These are phyloP conservation scores for Tylopilus sp. DNA, from an alignment of 768 basidiomycete species.

Conservation along the genomic window DNA sequence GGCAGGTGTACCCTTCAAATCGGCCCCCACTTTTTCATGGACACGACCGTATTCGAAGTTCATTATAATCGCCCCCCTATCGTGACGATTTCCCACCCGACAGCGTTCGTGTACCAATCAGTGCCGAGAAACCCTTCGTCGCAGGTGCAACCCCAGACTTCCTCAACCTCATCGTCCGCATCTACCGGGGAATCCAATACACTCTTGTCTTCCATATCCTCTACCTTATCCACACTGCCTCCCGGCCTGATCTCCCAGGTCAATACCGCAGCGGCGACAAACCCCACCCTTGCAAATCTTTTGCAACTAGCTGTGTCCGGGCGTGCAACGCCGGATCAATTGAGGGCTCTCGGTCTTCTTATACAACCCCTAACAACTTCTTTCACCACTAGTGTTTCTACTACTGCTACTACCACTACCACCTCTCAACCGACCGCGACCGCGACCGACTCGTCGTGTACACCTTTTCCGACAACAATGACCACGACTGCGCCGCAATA, in stretches of 20 bases:
- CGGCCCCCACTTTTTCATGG: constrained; percentile 69
- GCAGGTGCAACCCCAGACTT: constrained; percentile 27
- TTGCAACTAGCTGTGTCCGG: constrained; percentile 63
- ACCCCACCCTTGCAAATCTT: constrained; percentile 66
- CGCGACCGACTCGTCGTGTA: constrained; percentile 9
- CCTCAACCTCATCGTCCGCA: constrained; percentile 17
- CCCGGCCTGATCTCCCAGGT: constrained; percentile 61
- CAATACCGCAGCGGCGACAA: constrained; percentile 58
- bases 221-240: constrained; percentile 45
- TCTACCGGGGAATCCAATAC: constrained; percentile 34
- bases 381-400: neutral
- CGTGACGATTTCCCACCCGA: constrained; percentile 17
- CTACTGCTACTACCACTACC: neutral
- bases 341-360: constrained; percentile 67
- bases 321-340: constrained; percentile 58
- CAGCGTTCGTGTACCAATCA: constrained; percentile 28
- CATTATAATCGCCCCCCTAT: constrained; percentile 55
- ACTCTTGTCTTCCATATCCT: constrained; percentile 43
- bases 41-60: constrained; percentile 71
- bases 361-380: constrained; percentile 59
- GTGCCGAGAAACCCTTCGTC: constrained; percentile 21
- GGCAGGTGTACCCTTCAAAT: constrained; percentile 71
- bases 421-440: constrained; percentile 4
- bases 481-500: constrained; percentile 17
- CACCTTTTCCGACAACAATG: constrained; percentile 12